Percentiles rank a stretch among this genome's conserved stretches.
phyloP scores from a whole-genome alignment of 257 asterid species.

The Cynanchum wilfordii region DNA sequence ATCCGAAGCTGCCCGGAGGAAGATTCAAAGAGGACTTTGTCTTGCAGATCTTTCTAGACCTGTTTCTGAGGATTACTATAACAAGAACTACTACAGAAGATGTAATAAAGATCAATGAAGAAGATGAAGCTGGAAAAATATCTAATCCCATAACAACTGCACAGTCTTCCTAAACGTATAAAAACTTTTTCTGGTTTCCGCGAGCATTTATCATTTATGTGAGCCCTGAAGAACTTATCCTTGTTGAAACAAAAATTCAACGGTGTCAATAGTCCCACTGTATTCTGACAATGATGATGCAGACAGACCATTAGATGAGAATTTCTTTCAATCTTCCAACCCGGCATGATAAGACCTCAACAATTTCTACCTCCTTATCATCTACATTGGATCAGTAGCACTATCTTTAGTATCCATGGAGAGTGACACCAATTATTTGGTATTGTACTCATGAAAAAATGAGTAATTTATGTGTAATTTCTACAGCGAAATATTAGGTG shows the following conservation, averaged over 20 bases:
- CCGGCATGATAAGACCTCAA: slow-evolving; percentile 1
- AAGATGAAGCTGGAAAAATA: not conserved
- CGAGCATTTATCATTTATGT: not conserved
- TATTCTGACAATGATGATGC: not conserved
- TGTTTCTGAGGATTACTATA: not conserved
- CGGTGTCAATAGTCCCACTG: not conserved
- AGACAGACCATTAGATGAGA: not conserved
- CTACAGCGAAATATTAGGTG: too few species aligned
- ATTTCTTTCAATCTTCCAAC: not conserved
- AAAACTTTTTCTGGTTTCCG: not conserved
- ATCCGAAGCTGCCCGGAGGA: slow-evolving; percentile 40
- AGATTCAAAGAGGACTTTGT: slow-evolving; percentile 8
- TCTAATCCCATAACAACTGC: not conserved
- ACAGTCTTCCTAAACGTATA: not conserved
- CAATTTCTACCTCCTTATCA: not conserved
- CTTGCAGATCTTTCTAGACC: not conserved
- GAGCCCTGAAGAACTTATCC: not conserved
- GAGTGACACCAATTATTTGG: too few species aligned
- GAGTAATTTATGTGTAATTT: too few species aligned
- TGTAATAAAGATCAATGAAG: not conserved
- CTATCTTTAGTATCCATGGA: too few species aligned
- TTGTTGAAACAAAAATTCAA: not conserved
- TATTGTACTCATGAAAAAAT: too few species aligned
- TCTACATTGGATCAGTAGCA: too few species aligned
- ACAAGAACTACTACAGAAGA: not conserved